phyloP scores from a whole-genome alignment of 805 yeast genomes.

The Gaillardinia entomophila region DNA sequence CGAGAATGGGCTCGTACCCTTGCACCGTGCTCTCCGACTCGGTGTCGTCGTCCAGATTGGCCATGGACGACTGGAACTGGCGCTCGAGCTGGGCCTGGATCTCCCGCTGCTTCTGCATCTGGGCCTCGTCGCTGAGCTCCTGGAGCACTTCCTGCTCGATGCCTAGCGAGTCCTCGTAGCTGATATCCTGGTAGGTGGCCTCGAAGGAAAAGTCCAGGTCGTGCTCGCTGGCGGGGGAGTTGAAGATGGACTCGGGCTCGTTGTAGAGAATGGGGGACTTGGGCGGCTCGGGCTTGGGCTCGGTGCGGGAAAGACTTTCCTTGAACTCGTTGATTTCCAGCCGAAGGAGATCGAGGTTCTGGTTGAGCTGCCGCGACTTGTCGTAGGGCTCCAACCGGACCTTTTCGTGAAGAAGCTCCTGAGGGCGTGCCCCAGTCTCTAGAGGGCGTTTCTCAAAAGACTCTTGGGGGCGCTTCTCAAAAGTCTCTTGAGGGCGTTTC shows the following conservation, averaged over 20 bases:
- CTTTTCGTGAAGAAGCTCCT: not conserved
- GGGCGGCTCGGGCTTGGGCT: slow-evolving; percentile 2
- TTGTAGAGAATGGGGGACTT: not conserved
- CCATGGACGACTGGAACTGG: slow-evolving; percentile 1
- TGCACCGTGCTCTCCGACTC: not conserved
- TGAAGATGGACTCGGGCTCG: not conserved
- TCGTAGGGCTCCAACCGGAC: slow-evolving; percentile 1
- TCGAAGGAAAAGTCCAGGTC: slow-evolving; percentile 36
- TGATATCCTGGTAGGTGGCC: slow-evolving; percentile 31
- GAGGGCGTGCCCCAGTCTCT: not conserved
- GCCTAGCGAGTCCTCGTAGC: slow-evolving; percentile 34
- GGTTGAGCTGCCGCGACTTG: slow-evolving; percentile 32
- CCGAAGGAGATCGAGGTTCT: slow-evolving; percentile 34
- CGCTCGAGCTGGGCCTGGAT: not conserved
- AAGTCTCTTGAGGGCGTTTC: no score
- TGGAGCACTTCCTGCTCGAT: slow-evolving; percentile 24
- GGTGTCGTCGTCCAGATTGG: not conserved
- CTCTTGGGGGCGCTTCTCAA: no score
- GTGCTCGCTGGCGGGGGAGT: slow-evolving; percentile 2
- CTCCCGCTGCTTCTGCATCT: not conserved
- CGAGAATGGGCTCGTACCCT: not conserved
- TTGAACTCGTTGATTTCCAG: slow-evolving; percentile 41
- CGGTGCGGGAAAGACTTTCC: slow-evolving; percentile 30
- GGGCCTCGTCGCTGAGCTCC: slow-evolving; percentile 11
- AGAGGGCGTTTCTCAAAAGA: not conserved